Evolutionary conservation across 352 stramenopile genomes (phyloP), one percentile per base, ranked within the genome.

Genomic region (Globisporangium middletonii): DNA sequence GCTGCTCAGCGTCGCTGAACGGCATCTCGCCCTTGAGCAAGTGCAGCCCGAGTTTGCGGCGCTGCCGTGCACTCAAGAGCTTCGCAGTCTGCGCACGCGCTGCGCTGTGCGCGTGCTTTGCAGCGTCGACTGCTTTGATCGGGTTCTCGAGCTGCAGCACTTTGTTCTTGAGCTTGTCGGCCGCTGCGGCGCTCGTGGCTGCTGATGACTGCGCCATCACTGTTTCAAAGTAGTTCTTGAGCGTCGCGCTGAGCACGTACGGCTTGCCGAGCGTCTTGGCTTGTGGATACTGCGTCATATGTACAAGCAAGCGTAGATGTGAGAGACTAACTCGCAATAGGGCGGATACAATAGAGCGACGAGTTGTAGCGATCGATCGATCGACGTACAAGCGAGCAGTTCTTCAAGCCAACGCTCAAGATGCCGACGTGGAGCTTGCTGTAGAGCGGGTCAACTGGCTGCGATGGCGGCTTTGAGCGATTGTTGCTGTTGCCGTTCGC

Each of bases 131-230:
- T 7, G 58, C 66, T 38, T 80, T 85, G 23, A 88, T 64, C 1
- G 82, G 82, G 30, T 92, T 92, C 51, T 92, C 82, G 53, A 92
- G 65, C 48, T 86, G 81, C 57, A 92, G 55, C 46, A 90, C 75
- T 63, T 92, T 92, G 68, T 86, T 88, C 65, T 86, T 85, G 51
- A 92, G 73, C 62, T 80, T 82, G 23, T 80, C 68, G 18, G 75
- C 65, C 23, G 49, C 38, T 30, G 19, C 37, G 35, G 49, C 49
- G 28, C 55, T 67, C 27, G 13, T 67, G 33, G 30, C 23, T 35
- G 11, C 8, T 23, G 43, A 23, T 5, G 18, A 23, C 42, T 56
- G 35, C 18, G 63, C 19, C 43, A 48, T 57, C 30, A 69, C 52
- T 8, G 30, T 35, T 19, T 49, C 58, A 15, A 89, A 12, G 61